A percentile compares a stretch with the other conserved stretches of the same genome.
phyloP scores from a whole-genome alignment of 306 rosid genomes.

The Spatholobus suberectus region DNA sequence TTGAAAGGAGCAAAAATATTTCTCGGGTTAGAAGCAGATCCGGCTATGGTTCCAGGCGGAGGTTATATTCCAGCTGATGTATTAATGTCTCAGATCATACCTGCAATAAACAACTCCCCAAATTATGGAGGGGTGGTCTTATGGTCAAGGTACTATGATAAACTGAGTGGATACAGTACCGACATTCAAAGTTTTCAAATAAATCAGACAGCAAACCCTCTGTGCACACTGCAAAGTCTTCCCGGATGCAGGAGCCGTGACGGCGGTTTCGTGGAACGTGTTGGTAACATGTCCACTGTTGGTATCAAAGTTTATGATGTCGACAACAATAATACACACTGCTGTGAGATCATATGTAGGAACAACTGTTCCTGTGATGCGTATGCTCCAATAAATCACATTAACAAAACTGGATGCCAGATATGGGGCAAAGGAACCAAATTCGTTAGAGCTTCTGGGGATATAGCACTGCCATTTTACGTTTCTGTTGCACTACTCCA shows the following conservation, averaged over 20 bases:
- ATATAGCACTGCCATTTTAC: not conserved
- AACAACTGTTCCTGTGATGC: slow-evolving; percentile 43
- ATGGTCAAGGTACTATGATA: slow-evolving; percentile 58
- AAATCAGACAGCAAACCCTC: not conserved
- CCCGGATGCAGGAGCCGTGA: not conserved
- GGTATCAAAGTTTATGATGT: not conserved
- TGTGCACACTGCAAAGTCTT: slow-evolving; percentile 3
- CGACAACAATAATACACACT: not conserved
- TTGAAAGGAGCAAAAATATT: slow-evolving; percentile 42
- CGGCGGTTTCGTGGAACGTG: not conserved
- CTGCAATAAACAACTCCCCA: slow-evolving; percentile 43
- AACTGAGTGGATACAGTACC: slow-evolving; percentile 46
- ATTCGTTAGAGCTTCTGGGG: not conserved
- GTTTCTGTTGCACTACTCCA: not conserved
- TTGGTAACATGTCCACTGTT: slow-evolving; percentile 39
- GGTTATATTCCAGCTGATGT: slow-evolving; percentile 53
- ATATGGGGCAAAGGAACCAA: slow-evolving; percentile 39
- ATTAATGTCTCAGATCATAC: slow-evolving; percentile 49
- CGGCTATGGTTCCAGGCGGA: slow-evolving; percentile 16
- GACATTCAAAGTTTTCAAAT: not conserved
- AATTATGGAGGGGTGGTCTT: slow-evolving; percentile 72
- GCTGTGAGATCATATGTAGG: slow-evolving; percentile 42
- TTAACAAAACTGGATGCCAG: slow-evolving; percentile 38
- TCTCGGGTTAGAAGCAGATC: slow-evolving; percentile 53
- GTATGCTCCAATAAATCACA: slow-evolving; percentile 11